Base-by-base conservation (phyloP, 768 basidiomycete species). In the Amanita jacksonii region DNA sequence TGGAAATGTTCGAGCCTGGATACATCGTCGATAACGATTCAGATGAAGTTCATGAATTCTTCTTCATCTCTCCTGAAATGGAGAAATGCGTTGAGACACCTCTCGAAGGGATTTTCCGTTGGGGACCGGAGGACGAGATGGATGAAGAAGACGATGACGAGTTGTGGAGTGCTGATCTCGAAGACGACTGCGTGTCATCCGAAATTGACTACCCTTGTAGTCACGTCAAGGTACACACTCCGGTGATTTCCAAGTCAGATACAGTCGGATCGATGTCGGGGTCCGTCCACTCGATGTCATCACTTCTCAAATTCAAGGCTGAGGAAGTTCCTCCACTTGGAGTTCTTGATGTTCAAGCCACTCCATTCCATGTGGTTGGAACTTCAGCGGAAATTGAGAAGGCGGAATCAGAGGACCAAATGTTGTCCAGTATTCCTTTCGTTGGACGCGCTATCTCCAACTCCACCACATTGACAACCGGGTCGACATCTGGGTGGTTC, bases 41-140 rank as follows among this genome's bases (percentile, higher is more conserved):
- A 28, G 43, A 52, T 7, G 55, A 57, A 34, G 51, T 52, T 5
- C 52, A 55, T 3, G 46, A 51, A 22, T 56, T 60, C 32, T 45
- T 38, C 27, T 56, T 50, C 40, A 35, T 40, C 10, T 55, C 55
- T 28, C 19, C 23, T 9, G 24, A 15, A 10, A 20, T 44, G 23
- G 31, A 44, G 25, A 10, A 36, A 16, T 15, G 32, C n/a, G 31
- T 3, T 15, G 27, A 28, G 12, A 28, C 27, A 12, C 27, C 27
- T 28, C 27, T 28, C 12, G 43, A 43, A 7, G 18, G 32, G 10
- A 18, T 18, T 6, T 28, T 43, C n/a, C 3, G 25, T 12, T 15
- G 27, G 27, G 10, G 18, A 2, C 31, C 13, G 22, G 28, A 22
- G 4, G 6, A 12, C 9, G 31, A 33, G 15, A 20, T 32, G 18